These are phyloP conservation scores for Ascoidea rubescens DNA, from an alignment of 805 yeast genomes.

Conservation along the genomic window DNA sequence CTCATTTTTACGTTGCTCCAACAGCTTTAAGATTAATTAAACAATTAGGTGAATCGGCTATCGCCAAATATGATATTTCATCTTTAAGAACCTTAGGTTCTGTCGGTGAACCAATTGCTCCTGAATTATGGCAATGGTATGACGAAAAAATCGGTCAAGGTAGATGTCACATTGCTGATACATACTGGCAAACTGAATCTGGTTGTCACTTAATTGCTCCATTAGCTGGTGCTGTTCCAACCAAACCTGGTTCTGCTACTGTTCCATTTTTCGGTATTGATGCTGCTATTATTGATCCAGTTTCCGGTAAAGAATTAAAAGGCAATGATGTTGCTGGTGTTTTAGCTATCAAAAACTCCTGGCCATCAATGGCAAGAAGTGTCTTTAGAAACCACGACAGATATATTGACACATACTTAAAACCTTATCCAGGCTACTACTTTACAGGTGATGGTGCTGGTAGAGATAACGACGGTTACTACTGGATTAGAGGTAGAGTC, in stretches of 20 bases:
- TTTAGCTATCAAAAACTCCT: constrained; percentile 72
- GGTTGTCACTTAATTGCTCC: constrained; percentile 95
- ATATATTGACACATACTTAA: constrained; percentile 81
- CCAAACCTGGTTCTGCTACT: constrained; percentile 96
- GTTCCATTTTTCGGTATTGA: constrained; percentile 93
- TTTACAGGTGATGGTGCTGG: constrained; percentile 99
- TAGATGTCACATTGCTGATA: constrained; percentile 83
- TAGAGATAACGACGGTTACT: constrained; percentile 89
- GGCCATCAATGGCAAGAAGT: constrained; percentile 99
- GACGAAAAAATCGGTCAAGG: constrained; percentile 82
- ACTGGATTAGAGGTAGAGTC: constrained; percentile 97
- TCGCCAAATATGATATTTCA: constrained; percentile 66
- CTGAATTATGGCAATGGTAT: constrained; percentile 99
- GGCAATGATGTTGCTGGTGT: constrained; percentile 96
- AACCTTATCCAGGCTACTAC: constrained; percentile 86
- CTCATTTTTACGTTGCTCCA: constrained; percentile 97
- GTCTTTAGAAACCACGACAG: constrained; percentile 82
- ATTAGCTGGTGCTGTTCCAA: constrained; percentile 85
- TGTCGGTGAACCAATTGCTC: constrained; percentile 97
- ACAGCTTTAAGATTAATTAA: constrained; percentile 88
- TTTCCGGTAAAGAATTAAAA: constrained; percentile 67
- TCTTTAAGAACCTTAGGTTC: constrained; percentile 91
- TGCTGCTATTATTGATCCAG: constrained; percentile 87
- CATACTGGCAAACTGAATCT: constrained; percentile 98
- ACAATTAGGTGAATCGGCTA: constrained; percentile 78